Conservation (phyloP, 306 rosid species). For the Rubus idaeus region DNA sequence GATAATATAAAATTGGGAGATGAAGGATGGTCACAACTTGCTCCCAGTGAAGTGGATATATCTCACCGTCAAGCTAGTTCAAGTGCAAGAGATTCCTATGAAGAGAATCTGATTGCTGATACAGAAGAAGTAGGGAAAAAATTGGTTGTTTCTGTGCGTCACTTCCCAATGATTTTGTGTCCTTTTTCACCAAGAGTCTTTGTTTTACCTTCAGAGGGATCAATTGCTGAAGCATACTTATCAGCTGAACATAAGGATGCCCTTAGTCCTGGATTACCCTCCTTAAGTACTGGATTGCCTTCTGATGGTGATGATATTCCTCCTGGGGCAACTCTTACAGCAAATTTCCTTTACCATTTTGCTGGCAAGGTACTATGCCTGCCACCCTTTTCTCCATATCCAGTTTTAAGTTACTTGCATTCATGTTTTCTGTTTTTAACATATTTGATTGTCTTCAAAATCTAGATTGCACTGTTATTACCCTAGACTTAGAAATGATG, state of each 20-base stretch:
- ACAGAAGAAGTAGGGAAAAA: conserved; percentile 51
- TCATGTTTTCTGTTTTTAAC: not conserved
- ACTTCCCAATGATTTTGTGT: conserved; percentile 84
- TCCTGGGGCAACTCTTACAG: conserved; percentile 86
- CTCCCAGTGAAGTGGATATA: conserved; percentile 48
- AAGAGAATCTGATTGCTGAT: conserved; percentile 41
- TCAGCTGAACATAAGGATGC: conserved; percentile 70
- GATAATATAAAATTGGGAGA: conserved; percentile 39
- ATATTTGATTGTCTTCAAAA: not conserved
- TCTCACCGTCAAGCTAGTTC: conserved; percentile 50
- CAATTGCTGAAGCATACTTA: conserved; percentile 70
- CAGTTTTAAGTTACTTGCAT: conserved; percentile 14
- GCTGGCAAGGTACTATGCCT: conserved; percentile 68
- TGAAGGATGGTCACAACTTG: conserved; percentile 53
- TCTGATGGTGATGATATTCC: conserved; percentile 87
- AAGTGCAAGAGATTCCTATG: conserved; percentile 53
- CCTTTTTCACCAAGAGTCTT: conserved; percentile 91
- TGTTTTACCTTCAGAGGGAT: conserved; percentile 93
- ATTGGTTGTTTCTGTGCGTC: conserved; percentile 75
- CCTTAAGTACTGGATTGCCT: conserved; percentile 67
- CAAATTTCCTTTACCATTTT: conserved; percentile 86
- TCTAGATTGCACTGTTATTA: conserved; percentile 16
- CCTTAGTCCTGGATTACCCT: conserved; percentile 82
- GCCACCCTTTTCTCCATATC: conserved; percentile 16
- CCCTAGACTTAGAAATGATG: not conserved